Conservation (phyloP, 352 stramenopile species). For the Peronospora belbahrii region DNA sequence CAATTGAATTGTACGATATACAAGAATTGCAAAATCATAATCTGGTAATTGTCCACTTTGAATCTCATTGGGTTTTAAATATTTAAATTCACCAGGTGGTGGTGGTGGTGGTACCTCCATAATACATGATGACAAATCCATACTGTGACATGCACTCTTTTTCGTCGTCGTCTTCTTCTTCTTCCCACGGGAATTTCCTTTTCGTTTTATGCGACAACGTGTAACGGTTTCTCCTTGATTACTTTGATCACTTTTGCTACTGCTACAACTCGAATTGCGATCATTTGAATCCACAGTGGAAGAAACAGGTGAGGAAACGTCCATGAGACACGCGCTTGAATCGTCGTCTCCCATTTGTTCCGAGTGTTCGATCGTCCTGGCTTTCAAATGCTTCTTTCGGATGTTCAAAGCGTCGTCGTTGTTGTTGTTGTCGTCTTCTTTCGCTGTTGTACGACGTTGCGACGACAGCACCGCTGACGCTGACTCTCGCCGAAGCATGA, state of each 20-base stretch:
- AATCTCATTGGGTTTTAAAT: constrained; percentile 81
- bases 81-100: constrained; percentile 55
- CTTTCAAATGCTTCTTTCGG: too few species aligned
- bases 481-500: too few species aligned
- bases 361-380: too few species aligned
- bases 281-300: constrained; percentile 8
- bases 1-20: constrained; percentile 53
- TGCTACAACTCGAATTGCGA: constrained; percentile 14
- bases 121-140: constrained; percentile 27
- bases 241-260: constrained; percentile 11
- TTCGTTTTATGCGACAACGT: constrained; percentile 7
- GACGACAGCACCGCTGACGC: too few species aligned
- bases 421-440: too few species aligned
- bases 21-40: constrained; percentile 81
- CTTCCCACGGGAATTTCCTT: constrained; percentile 1
- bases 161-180: too few species aligned
- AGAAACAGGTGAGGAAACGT: not conserved
- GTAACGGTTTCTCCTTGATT: constrained; percentile 4
- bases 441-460: too few species aligned
- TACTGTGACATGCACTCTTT: constrained; percentile 9
- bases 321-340: too few species aligned
- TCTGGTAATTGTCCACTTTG: constrained; percentile 38
- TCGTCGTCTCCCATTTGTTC: too few species aligned
- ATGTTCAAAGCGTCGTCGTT: too few species aligned
- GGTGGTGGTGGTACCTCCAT: too few species aligned